Evolutionary conservation across 257 asterid genomes (phyloP).

Genomic region (Plantago elongata): DNA sequence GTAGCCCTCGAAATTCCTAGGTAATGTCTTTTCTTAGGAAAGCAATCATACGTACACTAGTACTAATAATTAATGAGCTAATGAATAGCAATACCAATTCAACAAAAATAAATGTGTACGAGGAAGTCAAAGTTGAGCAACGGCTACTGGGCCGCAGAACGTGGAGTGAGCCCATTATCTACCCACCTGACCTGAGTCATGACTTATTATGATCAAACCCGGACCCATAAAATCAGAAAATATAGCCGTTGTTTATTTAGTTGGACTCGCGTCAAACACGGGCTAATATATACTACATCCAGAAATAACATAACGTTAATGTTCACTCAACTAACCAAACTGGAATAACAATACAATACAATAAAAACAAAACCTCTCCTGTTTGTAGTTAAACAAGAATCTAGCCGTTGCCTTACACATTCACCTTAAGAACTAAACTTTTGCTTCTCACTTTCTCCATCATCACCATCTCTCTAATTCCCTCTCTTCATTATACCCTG

Average conservation of each 20-base stretch:
- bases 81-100: too few relatives aligned
- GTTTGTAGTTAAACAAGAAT: background rate
- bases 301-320: conserved; percentile 4
- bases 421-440: background rate
- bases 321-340: too few relatives aligned
- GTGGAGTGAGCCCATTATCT: background rate
- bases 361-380: background rate
- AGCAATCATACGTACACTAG: too few relatives aligned
- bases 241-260: conserved; percentile 17
- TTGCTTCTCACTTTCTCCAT: background rate
- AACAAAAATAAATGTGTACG: background rate
- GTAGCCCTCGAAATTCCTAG: too few relatives aligned
- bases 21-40: too few relatives aligned
- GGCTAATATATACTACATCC: background rate
- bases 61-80: too few relatives aligned
- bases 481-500: conserved; percentile 7
- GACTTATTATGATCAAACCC: background rate
- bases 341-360: background rate
- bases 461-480: background rate
- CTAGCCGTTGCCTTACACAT: conserved; percentile 40
- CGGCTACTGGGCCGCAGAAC: background rate
- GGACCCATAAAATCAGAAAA: background rate
- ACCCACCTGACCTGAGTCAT: too few relatives aligned
- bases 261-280: conserved; percentile 16
- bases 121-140: conserved; percentile 12